Base-by-base conservation (phyloP, 768 basidiomycete genomes). In the Leccinum arenicola region DNA sequence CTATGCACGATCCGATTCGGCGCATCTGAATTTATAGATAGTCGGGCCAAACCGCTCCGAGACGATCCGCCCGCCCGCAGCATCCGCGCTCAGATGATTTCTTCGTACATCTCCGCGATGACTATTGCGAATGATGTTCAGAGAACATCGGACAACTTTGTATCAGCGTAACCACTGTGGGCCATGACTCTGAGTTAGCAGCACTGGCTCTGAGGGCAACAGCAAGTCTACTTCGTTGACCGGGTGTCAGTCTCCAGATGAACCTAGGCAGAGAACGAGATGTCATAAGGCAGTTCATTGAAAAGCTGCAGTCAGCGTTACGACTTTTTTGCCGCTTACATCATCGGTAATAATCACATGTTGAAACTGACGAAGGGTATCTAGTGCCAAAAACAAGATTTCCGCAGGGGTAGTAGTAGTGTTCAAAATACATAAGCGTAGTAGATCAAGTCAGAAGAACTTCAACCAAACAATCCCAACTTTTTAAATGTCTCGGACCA, bases 391-490 rank as follows among this genome's bases (percentile, higher is more conserved):
- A 14, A 15, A 6, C 35, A 35, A 35, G 35, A 6, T 6, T 36
- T 36, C 35, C 35, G 35, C 6, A 14, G 35, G 14, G 33, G 10
- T 40, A 40, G 17, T 9, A 4, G 33, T 48, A 48, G 12, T 48
- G 47, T 48, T 23, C 15, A 23, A 25, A 14, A n/a, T 52, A 9
- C 43, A 14, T 27, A 27, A 17, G 12, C 48, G 60, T 48, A 52
- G 12, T 38, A 59, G 36, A 60, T 56, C 53, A 38, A 11, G 12
- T 35, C 11, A 17, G 33, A 50, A 17, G 36, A 50, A 55, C 36
- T 4, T 57, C 53, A 73, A n/a, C 49, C 29, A 51, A 63, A 73
- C 50, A 72, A 52, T 9, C 72, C 68, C 59, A 73, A 10, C 56
- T 63, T 75, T 48, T 23, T 64, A 27, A 68, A 58, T 0, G 62